Percentiles rank a stretch among this genome's conserved stretches.
Evolutionary conservation across 2,329 filamentous ascomycete species (phyloP).

Genomic region (Raffaelea albimanens): DNA sequence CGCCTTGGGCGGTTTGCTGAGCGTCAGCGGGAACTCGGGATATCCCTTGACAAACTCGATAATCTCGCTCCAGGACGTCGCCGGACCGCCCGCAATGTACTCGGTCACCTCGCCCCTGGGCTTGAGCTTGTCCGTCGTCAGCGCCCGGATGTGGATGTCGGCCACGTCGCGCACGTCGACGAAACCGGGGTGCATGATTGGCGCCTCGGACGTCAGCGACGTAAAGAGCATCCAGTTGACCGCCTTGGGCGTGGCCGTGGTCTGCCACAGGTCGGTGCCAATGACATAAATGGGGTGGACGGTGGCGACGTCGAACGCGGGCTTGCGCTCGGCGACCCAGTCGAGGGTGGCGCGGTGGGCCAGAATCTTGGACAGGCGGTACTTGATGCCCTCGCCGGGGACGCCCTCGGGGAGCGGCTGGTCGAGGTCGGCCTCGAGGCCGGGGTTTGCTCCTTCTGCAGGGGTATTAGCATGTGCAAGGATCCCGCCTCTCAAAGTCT

Average conservation of each 20-base stretch:
- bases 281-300: constrained; percentile 8
- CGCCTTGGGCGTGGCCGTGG: neutral
- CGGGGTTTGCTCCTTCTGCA: neutral
- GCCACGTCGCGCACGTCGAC: constrained; percentile 2
- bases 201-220: neutral
- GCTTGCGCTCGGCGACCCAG: constrained; percentile 4
- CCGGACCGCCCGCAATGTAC: neutral
- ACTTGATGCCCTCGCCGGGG: constrained; percentile 15
- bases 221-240: neutral
- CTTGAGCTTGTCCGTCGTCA: neutral
- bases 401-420: constrained; percentile 1
- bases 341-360: constrained; percentile 9
- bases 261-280: constrained; percentile 5
- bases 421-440: neutral
- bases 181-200: neutral
- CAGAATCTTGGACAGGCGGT: constrained; percentile 17
- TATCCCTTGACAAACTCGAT: neutral
- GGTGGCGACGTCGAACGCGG: constrained; percentile 6
- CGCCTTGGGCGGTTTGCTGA: neutral
- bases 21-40: neutral
- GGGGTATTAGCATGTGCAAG: neutral
- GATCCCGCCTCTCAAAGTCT: neutral
- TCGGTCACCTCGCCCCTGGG: neutral
- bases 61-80: neutral
- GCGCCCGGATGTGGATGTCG: neutral